These are phyloP conservation scores for Hypoxylon sp. DNA, from an alignment of 2,329 filamentous ascomycete species.

Conservation along the genomic window DNA sequence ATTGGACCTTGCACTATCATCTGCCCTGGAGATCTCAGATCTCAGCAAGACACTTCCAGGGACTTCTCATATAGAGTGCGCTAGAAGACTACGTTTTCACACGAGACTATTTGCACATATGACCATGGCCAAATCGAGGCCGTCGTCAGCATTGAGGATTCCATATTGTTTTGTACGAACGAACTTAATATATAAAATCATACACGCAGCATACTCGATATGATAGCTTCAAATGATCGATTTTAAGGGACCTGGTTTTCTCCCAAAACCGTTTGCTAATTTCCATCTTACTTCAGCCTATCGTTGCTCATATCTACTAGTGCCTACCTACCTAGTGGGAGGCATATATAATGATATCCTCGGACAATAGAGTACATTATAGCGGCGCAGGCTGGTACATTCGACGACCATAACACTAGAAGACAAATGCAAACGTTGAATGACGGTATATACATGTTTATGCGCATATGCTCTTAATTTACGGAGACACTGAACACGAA, in stretches of 20 bases:
- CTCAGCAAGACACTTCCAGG: neutral
- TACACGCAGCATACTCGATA: neutral
- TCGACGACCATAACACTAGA: neutral
- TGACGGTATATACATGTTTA: neutral
- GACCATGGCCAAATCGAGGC: neutral
- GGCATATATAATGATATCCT: neutral
- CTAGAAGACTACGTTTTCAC: neutral
- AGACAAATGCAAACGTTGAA: neutral
- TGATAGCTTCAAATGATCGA: neutral
- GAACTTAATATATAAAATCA: neutral
- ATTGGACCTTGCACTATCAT: neutral
- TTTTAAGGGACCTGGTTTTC: neutral
- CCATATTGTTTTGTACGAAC: neutral
- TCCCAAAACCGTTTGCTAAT: neutral
- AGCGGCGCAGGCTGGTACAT: neutral
- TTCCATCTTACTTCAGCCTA: neutral
- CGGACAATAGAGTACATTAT: neutral
- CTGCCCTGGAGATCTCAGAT: neutral
- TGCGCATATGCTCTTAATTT: neutral
- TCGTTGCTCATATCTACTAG: neutral
- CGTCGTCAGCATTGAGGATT: neutral
- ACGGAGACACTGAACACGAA: neutral
- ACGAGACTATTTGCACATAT: neutral
- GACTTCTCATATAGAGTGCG: neutral
- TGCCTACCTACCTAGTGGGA: neutral